phyloP scores from a whole-genome alignment of 345 rosid species.

The Euphorbia peplus region DNA sequence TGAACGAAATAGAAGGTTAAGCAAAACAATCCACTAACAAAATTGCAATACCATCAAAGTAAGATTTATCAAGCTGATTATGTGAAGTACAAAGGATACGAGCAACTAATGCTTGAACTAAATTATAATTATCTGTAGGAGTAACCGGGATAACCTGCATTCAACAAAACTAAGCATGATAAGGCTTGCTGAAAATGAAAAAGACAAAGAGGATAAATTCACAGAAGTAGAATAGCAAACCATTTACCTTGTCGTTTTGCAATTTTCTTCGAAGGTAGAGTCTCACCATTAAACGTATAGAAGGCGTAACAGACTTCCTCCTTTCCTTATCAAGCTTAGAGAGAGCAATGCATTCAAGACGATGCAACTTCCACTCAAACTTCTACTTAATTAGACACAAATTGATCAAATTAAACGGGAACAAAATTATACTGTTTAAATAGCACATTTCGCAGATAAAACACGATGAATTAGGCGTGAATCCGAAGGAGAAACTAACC shows the following conservation, averaged over 20 bases:
- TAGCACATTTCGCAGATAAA: not conserved
- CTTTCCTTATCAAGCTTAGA: slow-evolving; percentile 56
- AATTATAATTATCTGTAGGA: slow-evolving; percentile 50
- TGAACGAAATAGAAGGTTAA: slow-evolving; percentile 42
- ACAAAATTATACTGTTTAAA: not conserved
- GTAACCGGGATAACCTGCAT: slow-evolving; percentile 55
- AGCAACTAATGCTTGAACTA: slow-evolving; percentile 79
- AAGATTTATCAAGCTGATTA: slow-evolving; percentile 3
- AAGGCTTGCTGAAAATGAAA: not conserved
- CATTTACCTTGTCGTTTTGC: slow-evolving; percentile 65
- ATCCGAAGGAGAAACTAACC: slow-evolving; percentile 34
- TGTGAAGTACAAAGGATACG: slow-evolving; percentile 62
- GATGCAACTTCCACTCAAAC: slow-evolving; percentile 80
- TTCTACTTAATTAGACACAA: slow-evolving; percentile 44
- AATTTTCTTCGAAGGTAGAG: slow-evolving; percentile 61
- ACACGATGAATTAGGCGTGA: no score
- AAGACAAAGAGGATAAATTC: not conserved
- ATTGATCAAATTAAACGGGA: no score
- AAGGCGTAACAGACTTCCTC: slow-evolving; percentile 63
- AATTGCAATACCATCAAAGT: slow-evolving; percentile 1
- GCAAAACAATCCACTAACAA: slow-evolving; percentile 23
- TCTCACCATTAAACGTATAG: slow-evolving; percentile 71
- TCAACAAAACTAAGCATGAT: slow-evolving; percentile 4
- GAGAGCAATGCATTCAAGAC: slow-evolving; percentile 71
- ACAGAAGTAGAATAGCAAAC: not conserved